Conservation (phyloP, 202 grass and related monocot species). For the Hordeum pubiflorum region DNA sequence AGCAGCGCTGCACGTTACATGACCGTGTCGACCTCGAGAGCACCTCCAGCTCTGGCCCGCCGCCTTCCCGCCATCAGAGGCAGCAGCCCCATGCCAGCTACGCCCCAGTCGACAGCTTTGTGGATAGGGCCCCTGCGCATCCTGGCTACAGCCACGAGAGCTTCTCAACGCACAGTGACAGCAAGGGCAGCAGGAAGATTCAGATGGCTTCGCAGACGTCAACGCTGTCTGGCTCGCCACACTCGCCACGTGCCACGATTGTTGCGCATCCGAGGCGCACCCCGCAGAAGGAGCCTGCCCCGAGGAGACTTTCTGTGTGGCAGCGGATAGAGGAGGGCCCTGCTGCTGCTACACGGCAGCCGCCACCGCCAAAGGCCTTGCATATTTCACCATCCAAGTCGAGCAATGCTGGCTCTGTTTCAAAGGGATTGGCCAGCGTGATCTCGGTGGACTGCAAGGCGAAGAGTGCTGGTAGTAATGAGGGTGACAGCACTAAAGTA, state of each 20-base stretch:
- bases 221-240: background rate
- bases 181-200: constrained; percentile 45
- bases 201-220: background rate
- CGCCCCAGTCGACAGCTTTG: constrained; percentile 14
- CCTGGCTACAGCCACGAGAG: background rate
- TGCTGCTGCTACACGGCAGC: constrained; percentile 36
- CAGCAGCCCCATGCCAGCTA: constrained; percentile 15
- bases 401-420: constrained; percentile 17
- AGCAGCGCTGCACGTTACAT: constrained; percentile 19
- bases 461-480: constrained; percentile 27
- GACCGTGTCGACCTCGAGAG: constrained; percentile 35
- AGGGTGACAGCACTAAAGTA: constrained; percentile 33
- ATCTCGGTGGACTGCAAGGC: constrained; percentile 31
- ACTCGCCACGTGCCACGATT: background rate
- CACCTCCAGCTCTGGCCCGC: constrained; percentile 43
- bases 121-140: constrained; percentile 24
- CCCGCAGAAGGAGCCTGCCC: constrained; percentile 37
- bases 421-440: constrained; percentile 19
- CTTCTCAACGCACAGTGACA: constrained; percentile 9
- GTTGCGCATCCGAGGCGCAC: constrained; percentile 16
- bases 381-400: constrained; percentile 42
- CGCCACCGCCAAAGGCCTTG: constrained; percentile 20
- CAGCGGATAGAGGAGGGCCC: constrained; percentile 73
- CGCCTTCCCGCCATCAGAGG: constrained; percentile 18
- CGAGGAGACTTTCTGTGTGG: constrained; percentile 81